Base-by-base conservation (phyloP, 2,329 filamentous ascomycete species). In the Cyclaneusma minus region DNA sequence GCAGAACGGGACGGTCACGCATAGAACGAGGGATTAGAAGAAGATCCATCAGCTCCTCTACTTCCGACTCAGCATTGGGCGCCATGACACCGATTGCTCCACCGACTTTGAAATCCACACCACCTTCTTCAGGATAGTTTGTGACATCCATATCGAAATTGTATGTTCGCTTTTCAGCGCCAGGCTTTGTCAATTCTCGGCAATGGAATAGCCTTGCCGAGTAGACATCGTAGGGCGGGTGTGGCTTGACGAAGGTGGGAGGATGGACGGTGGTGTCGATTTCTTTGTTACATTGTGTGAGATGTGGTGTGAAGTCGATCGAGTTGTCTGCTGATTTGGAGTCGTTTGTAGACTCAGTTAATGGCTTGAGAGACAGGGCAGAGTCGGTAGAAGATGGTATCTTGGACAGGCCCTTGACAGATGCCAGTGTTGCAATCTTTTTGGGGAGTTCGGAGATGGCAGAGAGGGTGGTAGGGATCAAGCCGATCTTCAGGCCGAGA, bases 71-170 rank as follows among this genome's bases (percentile, higher is more conserved):
- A 28, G 82, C 74, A 44, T 95, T 98, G 29, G 84, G 84, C 1
- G 87, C 85, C 47, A 81, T 83, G 31, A 98, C 70, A 20, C 89
- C 89, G 50, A 98, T 87, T 28, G 89, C 89, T 29, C 89, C 89
- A 31, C 89, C 89, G 11, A 98, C 89, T 47, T 87, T 85, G 63
- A 95, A 98, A 47, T 95, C 89, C 4, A 85, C 72, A 25, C 68
- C 64, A 28, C 80, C 78, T 54, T 91, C 83, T 12, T 71, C 67
- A 0, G 89, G 84, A 43, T 98, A 98, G 48, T 93, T 78, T 25
- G 87, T 94, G 25, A 98, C 78, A 43, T 98, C 89, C 22, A 98
- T 70, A 43, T 95, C 89, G 43, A 95, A 95, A 53, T 98, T 89
- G 50, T 87, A 93, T 0, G 89, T 98, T 33, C 87, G 69, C 68